Conservation (phyloP, 805 yeast genomes). For the Metschnikowia dekortorum region DNA sequence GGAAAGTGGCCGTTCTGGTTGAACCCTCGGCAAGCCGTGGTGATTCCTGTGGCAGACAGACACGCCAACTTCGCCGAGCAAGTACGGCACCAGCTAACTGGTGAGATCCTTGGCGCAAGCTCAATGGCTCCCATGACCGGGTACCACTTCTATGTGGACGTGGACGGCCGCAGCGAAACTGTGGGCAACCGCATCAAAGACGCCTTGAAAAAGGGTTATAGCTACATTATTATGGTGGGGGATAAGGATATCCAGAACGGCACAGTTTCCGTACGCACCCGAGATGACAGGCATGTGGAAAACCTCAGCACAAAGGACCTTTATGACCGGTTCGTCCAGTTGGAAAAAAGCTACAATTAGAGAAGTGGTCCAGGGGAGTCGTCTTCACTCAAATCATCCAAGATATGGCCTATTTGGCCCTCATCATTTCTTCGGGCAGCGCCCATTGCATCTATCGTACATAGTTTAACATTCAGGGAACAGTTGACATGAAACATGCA, state of each 20-base stretch:
- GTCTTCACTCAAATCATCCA: neutral
- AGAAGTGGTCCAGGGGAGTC: neutral
- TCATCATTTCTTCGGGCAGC: neutral
- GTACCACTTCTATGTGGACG: constrained; percentile 65
- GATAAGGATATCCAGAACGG: constrained; percentile 68
- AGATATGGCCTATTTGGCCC: neutral
- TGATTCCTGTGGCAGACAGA: constrained; percentile 71
- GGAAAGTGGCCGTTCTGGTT: constrained; percentile 99
- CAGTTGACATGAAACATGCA: neutral
- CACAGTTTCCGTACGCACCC: constrained; percentile 59
- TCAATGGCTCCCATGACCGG: constrained; percentile 54
- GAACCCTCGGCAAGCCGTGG: constrained; percentile 82
- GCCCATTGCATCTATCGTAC: constrained; percentile 1
- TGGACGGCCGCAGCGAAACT: constrained; percentile 72
- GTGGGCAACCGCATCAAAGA: constrained; percentile 78
- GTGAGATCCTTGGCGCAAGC: constrained; percentile 33
- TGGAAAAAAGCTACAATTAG: constrained; percentile 49
- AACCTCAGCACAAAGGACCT: constrained; percentile 49
- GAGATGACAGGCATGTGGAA: constrained; percentile 44
- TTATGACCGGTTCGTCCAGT: constrained; percentile 45
- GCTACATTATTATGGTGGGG: constrained; percentile 80
- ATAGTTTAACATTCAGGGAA: neutral
- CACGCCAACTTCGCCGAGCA: constrained; percentile 54
- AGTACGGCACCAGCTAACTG: constrained; percentile 43
- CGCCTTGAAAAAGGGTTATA: constrained; percentile 68